phyloP scores from a whole-genome alignment of 495 filamentous ascomycete species.

The Penicilliopsis zonata region DNA sequence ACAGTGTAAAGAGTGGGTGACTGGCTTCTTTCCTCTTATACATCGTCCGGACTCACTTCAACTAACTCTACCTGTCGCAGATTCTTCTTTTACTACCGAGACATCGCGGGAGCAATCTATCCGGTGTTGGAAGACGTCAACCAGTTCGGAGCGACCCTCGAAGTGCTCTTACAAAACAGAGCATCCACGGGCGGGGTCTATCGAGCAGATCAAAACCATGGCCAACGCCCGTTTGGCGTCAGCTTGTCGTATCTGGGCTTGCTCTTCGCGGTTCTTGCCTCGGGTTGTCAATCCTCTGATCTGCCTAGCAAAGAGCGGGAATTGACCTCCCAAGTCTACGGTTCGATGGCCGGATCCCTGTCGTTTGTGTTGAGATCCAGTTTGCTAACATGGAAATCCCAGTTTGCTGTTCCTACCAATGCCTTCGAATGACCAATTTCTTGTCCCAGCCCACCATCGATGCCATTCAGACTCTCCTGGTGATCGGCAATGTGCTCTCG shows the following conservation, averaged over 20 bases:
- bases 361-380: not conserved
- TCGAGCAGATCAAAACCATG: constrained; percentile 20
- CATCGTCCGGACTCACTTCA: not conserved
- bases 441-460: constrained; percentile 46
- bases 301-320: constrained; percentile 47
- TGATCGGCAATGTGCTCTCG: constrained; percentile 48
- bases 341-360: constrained; percentile 14
- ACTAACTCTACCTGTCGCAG: constrained; percentile 21
- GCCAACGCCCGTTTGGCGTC: constrained; percentile 40
- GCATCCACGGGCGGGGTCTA: constrained; percentile 34
- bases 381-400: not conserved
- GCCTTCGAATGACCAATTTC: constrained; percentile 50
- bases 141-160: constrained; percentile 55
- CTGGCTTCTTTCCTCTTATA: constrained; percentile 3
- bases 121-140: constrained; percentile 64
- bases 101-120: constrained; percentile 75
- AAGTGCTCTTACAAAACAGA: constrained; percentile 55
- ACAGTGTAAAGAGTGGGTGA: constrained; percentile 55
- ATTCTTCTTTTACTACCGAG: constrained; percentile 64
- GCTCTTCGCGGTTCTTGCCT: constrained; percentile 67
- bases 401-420: constrained; percentile 54
- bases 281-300: constrained; percentile 70
- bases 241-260: constrained; percentile 55
- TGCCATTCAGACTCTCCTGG: constrained; percentile 43
- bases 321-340: constrained; percentile 46